phyloP scores from a whole-genome alignment of 148 eudicot genomes.

The Gaultheria prostrata region DNA sequence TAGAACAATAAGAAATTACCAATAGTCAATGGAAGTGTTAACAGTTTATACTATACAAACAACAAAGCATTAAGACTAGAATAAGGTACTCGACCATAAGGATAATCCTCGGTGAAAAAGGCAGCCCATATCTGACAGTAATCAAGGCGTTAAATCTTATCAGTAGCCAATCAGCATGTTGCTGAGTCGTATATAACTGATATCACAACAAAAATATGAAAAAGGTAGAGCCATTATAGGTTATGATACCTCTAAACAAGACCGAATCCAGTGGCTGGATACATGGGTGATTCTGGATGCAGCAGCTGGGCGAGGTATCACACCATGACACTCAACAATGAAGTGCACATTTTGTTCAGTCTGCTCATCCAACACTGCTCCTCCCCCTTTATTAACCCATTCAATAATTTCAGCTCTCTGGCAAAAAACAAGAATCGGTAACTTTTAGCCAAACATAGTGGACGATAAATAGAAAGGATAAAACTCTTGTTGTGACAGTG shows the following conservation, averaged over 20 bases:
- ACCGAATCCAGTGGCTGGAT: slow-evolving; percentile 85
- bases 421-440: slow-evolving; percentile 17
- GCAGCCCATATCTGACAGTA: background rate
- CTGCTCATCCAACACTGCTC: slow-evolving; percentile 53
- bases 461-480: background rate
- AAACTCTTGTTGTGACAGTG: background rate
- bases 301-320: slow-evolving; percentile 30
- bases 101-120: background rate
- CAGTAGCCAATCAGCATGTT: background rate
- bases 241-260: slow-evolving; percentile 69
- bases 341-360: slow-evolving; percentile 47
- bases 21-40: background rate
- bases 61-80: background rate
- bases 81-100: background rate
- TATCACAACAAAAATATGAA: background rate
- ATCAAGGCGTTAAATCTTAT: slow-evolving; percentile 3
- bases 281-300: slow-evolving; percentile 41
- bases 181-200: background rate
- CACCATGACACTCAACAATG: slow-evolving; percentile 78
- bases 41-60: background rate
- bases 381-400: slow-evolving; percentile 86
- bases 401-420: slow-evolving; percentile 81
- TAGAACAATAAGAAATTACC: background rate
- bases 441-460: background rate
- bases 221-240: background rate